phyloP scores from a whole-genome alignment of 495 filamentous ascomycete genomes.

The Lophiostoma macrostomum region DNA sequence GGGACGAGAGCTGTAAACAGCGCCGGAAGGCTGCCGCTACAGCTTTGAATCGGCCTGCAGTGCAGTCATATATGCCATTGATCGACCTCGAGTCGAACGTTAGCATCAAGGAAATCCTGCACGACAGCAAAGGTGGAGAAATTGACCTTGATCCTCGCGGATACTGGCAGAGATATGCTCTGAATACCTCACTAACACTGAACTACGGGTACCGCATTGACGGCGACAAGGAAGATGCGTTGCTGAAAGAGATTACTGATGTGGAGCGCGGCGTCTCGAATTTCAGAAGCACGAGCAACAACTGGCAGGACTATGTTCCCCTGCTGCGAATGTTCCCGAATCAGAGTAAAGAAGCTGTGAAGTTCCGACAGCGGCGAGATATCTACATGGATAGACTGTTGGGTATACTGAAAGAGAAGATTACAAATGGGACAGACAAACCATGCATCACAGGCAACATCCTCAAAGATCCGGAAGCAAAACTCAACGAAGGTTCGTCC shows the following conservation, averaged over 20 bases:
- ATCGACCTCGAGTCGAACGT: slow-evolving; percentile 65
- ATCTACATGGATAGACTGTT: slow-evolving; percentile 59
- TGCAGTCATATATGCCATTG: slow-evolving; percentile 67
- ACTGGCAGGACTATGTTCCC: slow-evolving; percentile 69
- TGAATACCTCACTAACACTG: slow-evolving; percentile 63
- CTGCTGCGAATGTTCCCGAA: slow-evolving; percentile 56
- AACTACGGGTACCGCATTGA: slow-evolving; percentile 64
- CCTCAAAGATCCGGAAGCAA: slow-evolving; percentile 56
- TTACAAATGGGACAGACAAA: slow-evolving; percentile 61
- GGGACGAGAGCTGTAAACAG: slow-evolving; percentile 71
- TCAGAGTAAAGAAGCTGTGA: slow-evolving; percentile 51
- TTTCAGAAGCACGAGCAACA: slow-evolving; percentile 64
- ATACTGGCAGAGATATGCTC: slow-evolving; percentile 65
- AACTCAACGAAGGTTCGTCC: slow-evolving; percentile 47
- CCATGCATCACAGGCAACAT: slow-evolving; percentile 69
- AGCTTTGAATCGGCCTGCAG: slow-evolving; percentile 63
- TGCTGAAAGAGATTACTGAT: slow-evolving; percentile 59
- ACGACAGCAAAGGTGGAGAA: slow-evolving; percentile 52
- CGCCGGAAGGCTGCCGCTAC: slow-evolving; percentile 69
- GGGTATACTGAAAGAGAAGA: slow-evolving; percentile 55
- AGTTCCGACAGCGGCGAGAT: slow-evolving; percentile 54
- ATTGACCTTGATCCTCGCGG: slow-evolving; percentile 59
- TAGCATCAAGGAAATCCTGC: slow-evolving; percentile 62
- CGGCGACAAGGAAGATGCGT: slow-evolving; percentile 54
- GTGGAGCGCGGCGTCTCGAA: slow-evolving; percentile 63